Evolutionary conservation across 768 basidiomycete genomes (phyloP), one percentile per base, ranked within the genome.

Genomic region (Lepiota venenata): DNA sequence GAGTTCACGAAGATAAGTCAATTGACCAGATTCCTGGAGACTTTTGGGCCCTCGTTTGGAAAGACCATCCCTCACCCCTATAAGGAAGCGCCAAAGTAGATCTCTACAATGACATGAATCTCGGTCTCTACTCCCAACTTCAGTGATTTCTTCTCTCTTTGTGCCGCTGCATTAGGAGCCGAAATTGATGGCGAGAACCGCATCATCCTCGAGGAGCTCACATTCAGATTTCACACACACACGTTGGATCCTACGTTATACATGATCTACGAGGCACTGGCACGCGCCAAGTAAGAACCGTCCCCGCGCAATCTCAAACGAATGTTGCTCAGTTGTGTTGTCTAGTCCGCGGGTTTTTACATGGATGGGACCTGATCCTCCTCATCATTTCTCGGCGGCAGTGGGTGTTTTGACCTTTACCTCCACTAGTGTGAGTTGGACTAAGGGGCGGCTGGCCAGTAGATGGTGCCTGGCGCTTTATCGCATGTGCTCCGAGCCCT

Each of bases 301-400:
- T 54, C 20, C 8, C 48, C 16, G 6, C 25, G 12, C 16, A 40
- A 18, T 29, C 25, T 18, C 22, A 2, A 6, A n/a, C 10, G 32
- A 7, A 3, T 29, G 45, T 15, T n/a, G 20, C 35, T 43, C 42
- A 38, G 14, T 40, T 32, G 16, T 46, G 27, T 20, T 44, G 37
- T 9, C 5, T 52, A 81, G 80, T 48, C 81, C 80, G 32, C 67
- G 65, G 42, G 63, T 58, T 18, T 83, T 84, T 59, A 66, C 66
- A 18, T 85, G 84, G 84, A 77, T 69, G n/a, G 79, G 82, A 2
- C 82, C 80, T 3, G 82, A 83, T 60, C 82, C 82, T 21, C 77
- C 75, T 11, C 82, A 85, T 55, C 79, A 84, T 58, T 81, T 83
- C 60, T 82, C 82, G 1, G 80, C 71, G n/a, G 81, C 82, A 27